A percentile compares a stretch with the other conserved stretches of the same genome.
Evolutionary conservation across 352 stramenopile species (phyloP).

Genomic region (Globisporangium heterothallicum): DNA sequence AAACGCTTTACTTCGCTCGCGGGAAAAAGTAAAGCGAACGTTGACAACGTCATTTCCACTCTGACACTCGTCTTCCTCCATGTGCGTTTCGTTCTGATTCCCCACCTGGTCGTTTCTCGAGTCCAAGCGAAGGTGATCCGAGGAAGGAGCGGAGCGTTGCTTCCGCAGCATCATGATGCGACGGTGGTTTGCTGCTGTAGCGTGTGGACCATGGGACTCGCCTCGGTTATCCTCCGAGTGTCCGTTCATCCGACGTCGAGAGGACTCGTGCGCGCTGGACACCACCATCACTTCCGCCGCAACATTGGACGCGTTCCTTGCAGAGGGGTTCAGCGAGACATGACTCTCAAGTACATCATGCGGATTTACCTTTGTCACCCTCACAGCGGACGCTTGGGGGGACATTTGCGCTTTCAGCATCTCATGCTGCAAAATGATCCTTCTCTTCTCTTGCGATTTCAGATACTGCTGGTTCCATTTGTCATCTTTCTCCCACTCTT

Average conservation of each 20-base stretch:
- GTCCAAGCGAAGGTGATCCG: background rate
- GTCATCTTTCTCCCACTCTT: constrained; percentile 67
- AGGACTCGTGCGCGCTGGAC: no score
- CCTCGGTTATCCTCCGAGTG: background rate
- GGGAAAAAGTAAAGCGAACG: constrained; percentile 57
- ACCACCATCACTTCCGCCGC: no score
- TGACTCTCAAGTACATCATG: no score
- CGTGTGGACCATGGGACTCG: constrained; percentile 4
- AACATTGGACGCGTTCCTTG: no score
- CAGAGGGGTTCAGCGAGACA: no score
- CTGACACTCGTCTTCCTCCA: constrained; percentile 6
- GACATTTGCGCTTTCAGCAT: constrained; percentile 36
- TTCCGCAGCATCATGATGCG: constrained; percentile 55
- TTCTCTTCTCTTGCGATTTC: constrained; percentile 45
- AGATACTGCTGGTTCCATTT: constrained; percentile 72
- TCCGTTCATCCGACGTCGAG: no score
- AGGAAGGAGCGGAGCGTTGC: constrained; percentile 15
- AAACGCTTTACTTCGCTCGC: constrained; percentile 10
- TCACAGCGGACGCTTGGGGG: constrained; percentile 29
- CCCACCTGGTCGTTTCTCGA: background rate
- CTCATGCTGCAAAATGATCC: constrained; percentile 48
- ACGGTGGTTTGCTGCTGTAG: constrained; percentile 47
- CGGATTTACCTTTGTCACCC: constrained; percentile 20
- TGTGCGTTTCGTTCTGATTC: background rate
- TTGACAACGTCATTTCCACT: constrained; percentile 34